These are phyloP conservation scores for Melaleuca quinquenervia DNA, from an alignment of 345 rosid genomes.

Conservation along the genomic window DNA sequence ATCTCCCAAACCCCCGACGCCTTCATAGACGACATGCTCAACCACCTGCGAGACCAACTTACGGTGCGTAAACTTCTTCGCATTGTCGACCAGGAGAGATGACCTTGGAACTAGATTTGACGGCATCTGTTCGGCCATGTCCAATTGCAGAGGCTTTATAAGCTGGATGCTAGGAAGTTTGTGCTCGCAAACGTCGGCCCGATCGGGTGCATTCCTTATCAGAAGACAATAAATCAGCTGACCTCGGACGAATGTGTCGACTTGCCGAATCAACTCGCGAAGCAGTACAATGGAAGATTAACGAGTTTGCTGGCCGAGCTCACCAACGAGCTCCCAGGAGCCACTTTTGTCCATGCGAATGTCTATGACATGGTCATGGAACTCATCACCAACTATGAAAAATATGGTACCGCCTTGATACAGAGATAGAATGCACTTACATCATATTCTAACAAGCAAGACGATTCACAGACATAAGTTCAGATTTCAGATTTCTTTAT, in stretches of 20 bases:
- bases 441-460: neutral
- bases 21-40: constrained; percentile 64
- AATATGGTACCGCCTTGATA: constrained; percentile 34
- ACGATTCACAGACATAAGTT: neutral
- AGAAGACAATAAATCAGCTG: constrained; percentile 59
- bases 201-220: constrained; percentile 90
- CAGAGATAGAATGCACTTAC: neutral
- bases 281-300: constrained; percentile 52
- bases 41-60: constrained; percentile 48
- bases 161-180: constrained; percentile 71
- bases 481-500: neutral
- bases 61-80: constrained; percentile 20
- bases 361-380: constrained; percentile 85
- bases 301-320: constrained; percentile 50
- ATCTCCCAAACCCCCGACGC: constrained; percentile 55
- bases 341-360: constrained; percentile 63
- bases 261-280: constrained; percentile 60
- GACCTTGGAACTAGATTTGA: neutral
- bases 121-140: neutral
- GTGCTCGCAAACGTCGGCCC: constrained; percentile 91
- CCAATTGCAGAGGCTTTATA: constrained; percentile 59
- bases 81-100: neutral
- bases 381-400: constrained; percentile 62
- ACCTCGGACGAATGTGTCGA: constrained; percentile 59
- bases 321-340: constrained; percentile 50